These are phyloP conservation scores for Rhodotorula sp. DNA, from an alignment of 1,284 basidiomycete species.

Conservation along the genomic window DNA sequence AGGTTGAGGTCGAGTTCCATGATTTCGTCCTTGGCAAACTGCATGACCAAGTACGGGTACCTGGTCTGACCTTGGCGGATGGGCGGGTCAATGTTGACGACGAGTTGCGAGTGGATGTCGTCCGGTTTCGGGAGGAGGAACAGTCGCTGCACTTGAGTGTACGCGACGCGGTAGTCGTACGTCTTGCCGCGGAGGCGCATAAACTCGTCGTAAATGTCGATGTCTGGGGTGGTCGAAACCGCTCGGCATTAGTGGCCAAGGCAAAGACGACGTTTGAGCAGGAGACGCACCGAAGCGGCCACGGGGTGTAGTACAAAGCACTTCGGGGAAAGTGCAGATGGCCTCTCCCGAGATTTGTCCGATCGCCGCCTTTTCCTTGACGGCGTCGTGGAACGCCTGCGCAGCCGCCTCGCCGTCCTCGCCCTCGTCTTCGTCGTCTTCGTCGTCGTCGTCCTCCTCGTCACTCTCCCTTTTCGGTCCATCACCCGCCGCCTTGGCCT, in stretches of 20 bases:
- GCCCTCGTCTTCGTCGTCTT: slow-evolving; percentile 48
- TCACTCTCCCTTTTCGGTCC: slow-evolving; percentile 46
- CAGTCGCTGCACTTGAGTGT: slow-evolving; percentile 80
- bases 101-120: slow-evolving; percentile 92
- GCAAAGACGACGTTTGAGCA: too few relatives aligned
- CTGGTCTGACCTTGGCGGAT: slow-evolving; percentile 98
- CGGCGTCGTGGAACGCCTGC: slow-evolving; percentile 91
- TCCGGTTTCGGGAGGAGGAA: slow-evolving; percentile 93
- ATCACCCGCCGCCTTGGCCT: slow-evolving; percentile 62
- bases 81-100: slow-evolving; percentile 84
- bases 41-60: slow-evolving; percentile 97
- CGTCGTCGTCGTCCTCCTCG: slow-evolving; percentile 55
- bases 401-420: slow-evolving; percentile 72
- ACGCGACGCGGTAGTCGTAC: slow-evolving; percentile 98
- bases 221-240: slow-evolving; percentile 57
- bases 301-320: slow-evolving; percentile 86
- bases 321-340: slow-evolving; percentile 93
- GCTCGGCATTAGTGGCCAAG: background rate
- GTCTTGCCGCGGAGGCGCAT: slow-evolving; percentile 93
- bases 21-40: slow-evolving; percentile 95
- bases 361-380: slow-evolving; percentile 96
- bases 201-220: slow-evolving; percentile 96
- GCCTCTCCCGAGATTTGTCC: slow-evolving; percentile 88
- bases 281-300: slow-evolving; percentile 34
- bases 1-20: slow-evolving; percentile 95